These are phyloP conservation scores for Herpetomonas samuelpessoai DNA, from an alignment of 208 protist species.

Conservation along the genomic window DNA sequence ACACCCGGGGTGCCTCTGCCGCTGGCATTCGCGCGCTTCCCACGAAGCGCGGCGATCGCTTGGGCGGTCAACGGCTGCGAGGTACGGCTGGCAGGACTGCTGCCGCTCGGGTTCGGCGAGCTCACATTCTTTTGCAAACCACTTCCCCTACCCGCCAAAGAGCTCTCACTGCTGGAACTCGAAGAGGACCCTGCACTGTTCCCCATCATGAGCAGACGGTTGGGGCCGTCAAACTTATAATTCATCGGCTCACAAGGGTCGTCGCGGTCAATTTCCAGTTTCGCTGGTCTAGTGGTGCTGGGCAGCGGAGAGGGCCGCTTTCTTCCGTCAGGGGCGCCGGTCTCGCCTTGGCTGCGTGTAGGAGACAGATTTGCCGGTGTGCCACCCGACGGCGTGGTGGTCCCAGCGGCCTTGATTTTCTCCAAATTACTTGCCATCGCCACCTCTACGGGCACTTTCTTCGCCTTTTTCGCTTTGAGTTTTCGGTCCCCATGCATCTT, in stretches of 20 bases:
- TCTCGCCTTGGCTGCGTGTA: neutral
- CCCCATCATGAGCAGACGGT: neutral
- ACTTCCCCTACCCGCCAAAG: too few species aligned
- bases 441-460: neutral
- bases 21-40: neutral
- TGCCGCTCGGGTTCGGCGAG: neutral
- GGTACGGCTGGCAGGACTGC: too few species aligned
- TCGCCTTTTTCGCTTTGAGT: neutral
- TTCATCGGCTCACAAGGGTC: neutral
- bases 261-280: neutral
- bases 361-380: neutral
- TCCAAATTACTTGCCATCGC: too few species aligned
- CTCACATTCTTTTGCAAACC: too few species aligned
- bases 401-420: neutral
- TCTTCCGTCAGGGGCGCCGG: too few species aligned
- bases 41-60: neutral
- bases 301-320: too few species aligned
- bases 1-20: neutral
- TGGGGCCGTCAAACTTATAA: neutral
- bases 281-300: neutral
- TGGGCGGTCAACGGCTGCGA: neutral
- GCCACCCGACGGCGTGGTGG: neutral
- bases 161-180: neutral
- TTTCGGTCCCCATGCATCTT: neutral
- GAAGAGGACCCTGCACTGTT: neutral